A percentile compares a stretch with the other conserved stretches of the same genome.
Evolutionary conservation across 257 asterid species (phyloP).

Genomic region (Haberlea rhodopensis): DNA sequence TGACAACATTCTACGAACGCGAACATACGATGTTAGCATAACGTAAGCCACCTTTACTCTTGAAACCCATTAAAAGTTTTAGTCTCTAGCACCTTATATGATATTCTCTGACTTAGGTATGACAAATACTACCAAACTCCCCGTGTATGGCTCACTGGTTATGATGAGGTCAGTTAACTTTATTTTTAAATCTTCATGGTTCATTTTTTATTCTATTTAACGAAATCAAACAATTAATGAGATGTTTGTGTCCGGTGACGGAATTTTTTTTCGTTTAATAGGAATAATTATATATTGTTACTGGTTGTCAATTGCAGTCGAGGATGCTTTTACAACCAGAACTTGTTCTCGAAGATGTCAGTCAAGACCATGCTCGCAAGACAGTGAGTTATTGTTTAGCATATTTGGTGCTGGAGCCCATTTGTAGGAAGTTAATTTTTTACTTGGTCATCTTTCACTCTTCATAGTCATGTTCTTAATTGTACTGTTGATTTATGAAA

Average conservation of each 20-base stretch:
- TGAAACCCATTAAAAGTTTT: slow-evolving; percentile 8
- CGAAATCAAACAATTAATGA: slow-evolving; percentile 11
- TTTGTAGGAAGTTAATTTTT: slow-evolving; percentile 4
- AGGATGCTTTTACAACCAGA: slow-evolving; percentile 93
- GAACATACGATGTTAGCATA: slow-evolving; percentile 96
- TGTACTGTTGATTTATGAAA: background rate
- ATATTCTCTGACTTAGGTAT: slow-evolving; percentile 50
- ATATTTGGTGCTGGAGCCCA: slow-evolving; percentile 8
- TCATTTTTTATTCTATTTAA: slow-evolving; percentile 14
- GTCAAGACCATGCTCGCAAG: slow-evolving; percentile 98
- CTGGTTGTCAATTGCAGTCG: slow-evolving; percentile 60
- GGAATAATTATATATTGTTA: background rate
- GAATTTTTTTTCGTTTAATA: slow-evolving; percentile 4
- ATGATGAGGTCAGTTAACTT: slow-evolving; percentile 75
- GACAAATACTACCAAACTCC: slow-evolving; percentile 99
- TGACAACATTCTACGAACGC: slow-evolving; percentile 85
- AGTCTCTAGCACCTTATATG: slow-evolving; percentile 22
- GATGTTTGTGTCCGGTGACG: slow-evolving; percentile 11
- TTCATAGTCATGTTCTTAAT: background rate
- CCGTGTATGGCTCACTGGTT: slow-evolving; percentile 99
- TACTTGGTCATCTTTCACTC: slow-evolving; percentile 11
- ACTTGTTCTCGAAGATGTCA: slow-evolving; percentile 94
- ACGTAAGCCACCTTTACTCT: slow-evolving; percentile 58
- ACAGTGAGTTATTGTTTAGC: slow-evolving; percentile 60
- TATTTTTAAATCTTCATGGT: slow-evolving; percentile 8